A percentile compares a stretch with the other conserved stretches of the same genome.
phyloP scores from a whole-genome alignment of 352 stramenopile species.

The Phytophthora pini region DNA sequence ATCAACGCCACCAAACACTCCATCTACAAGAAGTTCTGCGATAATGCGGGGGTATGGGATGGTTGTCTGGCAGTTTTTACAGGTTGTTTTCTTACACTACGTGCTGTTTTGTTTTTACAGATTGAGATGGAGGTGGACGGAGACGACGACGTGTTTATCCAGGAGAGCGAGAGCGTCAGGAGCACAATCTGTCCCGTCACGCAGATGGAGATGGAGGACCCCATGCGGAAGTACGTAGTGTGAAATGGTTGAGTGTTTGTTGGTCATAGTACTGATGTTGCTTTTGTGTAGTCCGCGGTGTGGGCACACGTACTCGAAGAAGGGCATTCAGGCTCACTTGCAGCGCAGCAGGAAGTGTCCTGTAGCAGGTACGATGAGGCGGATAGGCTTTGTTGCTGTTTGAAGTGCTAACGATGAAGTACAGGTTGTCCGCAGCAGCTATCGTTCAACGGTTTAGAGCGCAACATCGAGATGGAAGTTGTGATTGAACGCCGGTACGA shows the following conservation, averaged over 20 bases:
- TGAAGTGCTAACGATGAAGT: slow-evolving; percentile 3
- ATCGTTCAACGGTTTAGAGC: slow-evolving; percentile 64
- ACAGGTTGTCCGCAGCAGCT: slow-evolving; percentile 78
- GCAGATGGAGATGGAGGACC: slow-evolving; percentile 82
- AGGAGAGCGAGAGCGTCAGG: slow-evolving; percentile 78
- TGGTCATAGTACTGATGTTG: background rate
- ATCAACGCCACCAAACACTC: slow-evolving; percentile 72
- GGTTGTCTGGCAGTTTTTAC: background rate
- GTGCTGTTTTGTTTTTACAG: slow-evolving; percentile 29
- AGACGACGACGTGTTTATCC: slow-evolving; percentile 82
- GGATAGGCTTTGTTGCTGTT: slow-evolving; percentile 3
- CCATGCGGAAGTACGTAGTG: slow-evolving; percentile 68
- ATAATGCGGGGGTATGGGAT: slow-evolving; percentile 66
- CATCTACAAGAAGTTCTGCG: slow-evolving; percentile 84
- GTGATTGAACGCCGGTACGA: slow-evolving; percentile 67
- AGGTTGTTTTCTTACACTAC: background rate
- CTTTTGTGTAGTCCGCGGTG: slow-evolving; percentile 60
- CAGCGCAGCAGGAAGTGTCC: slow-evolving; percentile 80
- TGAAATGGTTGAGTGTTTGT: background rate
- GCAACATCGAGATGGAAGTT: slow-evolving; percentile 89
- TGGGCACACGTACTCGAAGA: slow-evolving; percentile 83
- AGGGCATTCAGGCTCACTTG: slow-evolving; percentile 77
- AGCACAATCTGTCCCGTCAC: slow-evolving; percentile 85
- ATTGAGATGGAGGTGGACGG: slow-evolving; percentile 76
- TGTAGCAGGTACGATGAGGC: slow-evolving; percentile 57